These are phyloP conservation scores for Oxyria digyna DNA, from an alignment of 148 eudicot genomes.

Conservation along the genomic window DNA sequence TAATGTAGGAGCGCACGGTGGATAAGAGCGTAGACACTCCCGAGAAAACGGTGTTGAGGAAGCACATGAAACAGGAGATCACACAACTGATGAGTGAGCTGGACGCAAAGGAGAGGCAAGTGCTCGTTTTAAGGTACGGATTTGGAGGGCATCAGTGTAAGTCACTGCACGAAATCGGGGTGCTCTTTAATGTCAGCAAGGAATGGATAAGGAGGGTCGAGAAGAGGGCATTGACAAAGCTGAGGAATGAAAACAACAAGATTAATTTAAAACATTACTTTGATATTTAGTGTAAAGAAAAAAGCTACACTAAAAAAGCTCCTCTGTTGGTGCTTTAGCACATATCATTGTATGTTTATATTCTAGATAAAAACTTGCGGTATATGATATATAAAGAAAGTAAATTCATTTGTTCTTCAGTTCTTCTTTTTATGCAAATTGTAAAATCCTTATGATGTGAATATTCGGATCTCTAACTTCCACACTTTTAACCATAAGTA, in stretches of 20 bases:
- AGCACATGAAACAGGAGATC: constrained; percentile 47
- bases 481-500: too few species aligned
- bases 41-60: constrained; percentile 39
- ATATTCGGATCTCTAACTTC: too few species aligned
- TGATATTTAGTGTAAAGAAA: constrained; percentile 16
- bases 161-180: constrained; percentile 72
- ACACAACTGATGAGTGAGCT: constrained; percentile 32
- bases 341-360: neutral
- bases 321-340: neutral
- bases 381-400: neutral
- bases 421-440: neutral
- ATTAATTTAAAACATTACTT: constrained; percentile 40
- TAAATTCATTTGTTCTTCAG: neutral
- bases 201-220: constrained; percentile 79
- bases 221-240: constrained; percentile 43
- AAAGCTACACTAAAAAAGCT: neutral
- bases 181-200: constrained; percentile 56
- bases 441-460: neutral
- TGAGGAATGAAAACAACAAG: constrained; percentile 32
- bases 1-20: constrained; percentile 48
- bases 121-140: constrained; percentile 55
- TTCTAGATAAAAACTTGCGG: neutral
- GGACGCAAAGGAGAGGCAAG: constrained; percentile 48
- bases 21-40: constrained; percentile 46
- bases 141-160: constrained; percentile 44